Base-by-base conservation (phyloP, 2,329 filamentous ascomycete species). In the Penicillium sp. region DNA sequence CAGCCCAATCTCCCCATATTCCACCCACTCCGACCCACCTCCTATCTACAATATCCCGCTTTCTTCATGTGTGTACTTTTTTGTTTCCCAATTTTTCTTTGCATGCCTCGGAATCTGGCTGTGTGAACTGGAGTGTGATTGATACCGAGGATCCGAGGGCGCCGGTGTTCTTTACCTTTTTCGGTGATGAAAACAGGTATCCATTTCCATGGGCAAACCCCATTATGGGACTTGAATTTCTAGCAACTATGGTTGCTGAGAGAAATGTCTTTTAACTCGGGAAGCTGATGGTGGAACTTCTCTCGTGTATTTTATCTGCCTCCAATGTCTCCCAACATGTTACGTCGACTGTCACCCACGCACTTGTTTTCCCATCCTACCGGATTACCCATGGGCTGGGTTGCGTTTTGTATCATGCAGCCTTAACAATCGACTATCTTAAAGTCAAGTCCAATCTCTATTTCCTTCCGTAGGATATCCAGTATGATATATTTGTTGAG, bases 1-100 rank as follows among this genome's bases (percentile, higher is more conserved):
- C 31, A 48, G 31, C 31, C 43, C 39, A 39, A 29, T 11, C 35
- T 24, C 24, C 14, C 26, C 19, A 19, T 14, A 14, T 45, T n/a
- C 39, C 26, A 26, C 31, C 29, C 37, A 19, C 29, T 31, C 22
- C 24, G 19, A 41, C 31, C 31, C 6, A 26, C 35, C 21, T 26
- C 10, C 37, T 37, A 41, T 48, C 16, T 39, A 39, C 48, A 24
- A 43, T 51, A 41, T 41, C 22, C 37, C 48, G 33, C 37, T 46
- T 48, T 29, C 46, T 63, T 53, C 55, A 48, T 56, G 60, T 57
- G 58, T 58, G 55, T 62, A 58, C 50, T 63, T 56, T 55, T 59
- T 46, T 46, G 35, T 44, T 52, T 48, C 35, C 31, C 19, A 19
- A 44, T 35, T 35, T 35, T 43, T 45, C 7, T 52, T 52, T 52